Evolutionary conservation across 1,139 yeast genomes (phyloP), one percentile per base, ranked within the genome.

Genomic region (Dujonia santamariae): DNA sequence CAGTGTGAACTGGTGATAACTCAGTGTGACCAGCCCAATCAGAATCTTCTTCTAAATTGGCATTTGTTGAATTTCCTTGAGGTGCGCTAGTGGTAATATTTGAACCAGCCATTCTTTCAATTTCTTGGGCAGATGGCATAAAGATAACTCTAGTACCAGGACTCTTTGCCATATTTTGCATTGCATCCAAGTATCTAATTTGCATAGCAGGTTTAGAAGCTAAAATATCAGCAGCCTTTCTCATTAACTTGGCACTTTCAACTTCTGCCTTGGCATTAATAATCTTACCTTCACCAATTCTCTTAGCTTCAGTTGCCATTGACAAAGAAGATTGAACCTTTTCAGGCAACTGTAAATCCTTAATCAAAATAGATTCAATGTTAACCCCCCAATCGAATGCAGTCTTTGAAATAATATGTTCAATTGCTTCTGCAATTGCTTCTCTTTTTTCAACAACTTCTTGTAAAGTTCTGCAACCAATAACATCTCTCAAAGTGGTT

Each of bases 151-250:
- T 78, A 13, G 85, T 62, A 37, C 74, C 72, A 3, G 85, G 65
- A 28, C 71, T 53, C 48, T 66, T 75, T 23, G 87, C 85, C 87
- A 82, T 81, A 40, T 66, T 67, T 57, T 80, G 86, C 77, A 82
- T 78, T n/a, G 88, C 88, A 50, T 82, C 90, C 56, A 82, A 69
- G 54, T 82, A 82, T 56, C 90, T 66, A 52, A 82, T 82, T 63
- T 82, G 88, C 85, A 82, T 80, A 23, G 88, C 90, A 4, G 87
- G 79, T 47, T 80, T 79, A 28, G 85, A 78, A 23, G 85, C 84
- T 51, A 82, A 69, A 38, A 82, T 80, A 55, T 82, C 87, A 32
- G 88, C 86, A 19, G 88, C 87, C 58, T 80, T 78, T 62, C 90
- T 72, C 87, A 82, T 81, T 47, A 80, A 70, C 55, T 80, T 80